Evolutionary conservation across 116 monocot genomes (phyloP), one percentile per base, ranked within the genome.

Genomic region (Phalaenopsis hybrid): DNA sequence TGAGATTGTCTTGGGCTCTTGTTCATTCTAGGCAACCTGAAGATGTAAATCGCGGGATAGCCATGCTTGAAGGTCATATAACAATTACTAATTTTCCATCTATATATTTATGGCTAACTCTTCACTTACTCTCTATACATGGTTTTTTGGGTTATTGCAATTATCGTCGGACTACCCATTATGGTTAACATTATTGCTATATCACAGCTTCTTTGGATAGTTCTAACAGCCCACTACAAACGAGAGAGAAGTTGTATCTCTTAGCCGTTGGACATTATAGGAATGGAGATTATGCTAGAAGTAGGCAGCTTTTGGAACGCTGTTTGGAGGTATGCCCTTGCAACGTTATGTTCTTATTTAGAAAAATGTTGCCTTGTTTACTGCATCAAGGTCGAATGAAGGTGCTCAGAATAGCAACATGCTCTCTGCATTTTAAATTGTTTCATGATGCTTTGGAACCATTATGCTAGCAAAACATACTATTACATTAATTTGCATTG

Each of bases 1-100:
- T 94, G 95, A 95, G 99, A 91, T 89, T 99, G 65, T 99, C 99
- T 16, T 99, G 99, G 99, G 90, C 99, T 79, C 95, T 99, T 85
- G 99, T 99, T 65, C 99, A 99, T 81, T 99, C 99, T 31, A 90
- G 89, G 80, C 88, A 92, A 31, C 79, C 92, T 48, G 99, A 93
- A 80, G 99, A 99, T 91, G 99, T 99, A 76, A 92, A 94, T 74
- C 88, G 99, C 67, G 95, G 95, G 17, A 95, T 99, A 70, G 95
- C 78, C 79, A 99, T 99, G 99, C 91, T 99, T 75, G 94, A 99
- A 92, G 99, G 99, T 94, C 70, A 77, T 31, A 77, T 52, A 46
- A 45, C 44, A 75, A 63, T 11, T 46, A 74, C 13, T 77, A 58
- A 46, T 75, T 76, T 44, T n/a, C 8, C 44, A 57, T 78, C 41